Evolutionary conservation across 345 rosid genomes (phyloP).

Genomic region (Leavenworthia alabamica): DNA sequence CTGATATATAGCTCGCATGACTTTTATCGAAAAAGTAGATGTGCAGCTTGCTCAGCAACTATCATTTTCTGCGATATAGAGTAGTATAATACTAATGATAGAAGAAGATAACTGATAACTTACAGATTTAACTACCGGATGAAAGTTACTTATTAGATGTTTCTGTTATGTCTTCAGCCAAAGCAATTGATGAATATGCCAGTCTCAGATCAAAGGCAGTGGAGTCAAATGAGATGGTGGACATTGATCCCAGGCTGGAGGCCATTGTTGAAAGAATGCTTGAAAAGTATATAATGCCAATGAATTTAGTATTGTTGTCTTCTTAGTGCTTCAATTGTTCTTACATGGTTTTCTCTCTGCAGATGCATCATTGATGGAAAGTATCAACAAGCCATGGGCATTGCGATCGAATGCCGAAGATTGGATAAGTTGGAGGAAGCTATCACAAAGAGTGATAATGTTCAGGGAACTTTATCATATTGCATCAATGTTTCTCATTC

Average conservation of each 20-base stretch:
- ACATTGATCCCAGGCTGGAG: conserved; percentile 82
- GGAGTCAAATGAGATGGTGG: conserved; percentile 52
- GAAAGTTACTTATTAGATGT: not conserved
- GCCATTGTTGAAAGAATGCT: conserved; percentile 98
- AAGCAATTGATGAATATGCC: conserved; percentile 98
- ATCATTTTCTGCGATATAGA: not conserved
- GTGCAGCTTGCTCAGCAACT: conserved; percentile 1
- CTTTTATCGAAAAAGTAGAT: not conserved
- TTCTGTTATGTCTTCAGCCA: conserved; percentile 48
- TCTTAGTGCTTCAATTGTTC: conserved; percentile 13
- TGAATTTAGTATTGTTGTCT: not conserved
- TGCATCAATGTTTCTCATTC: conserved; percentile 87
- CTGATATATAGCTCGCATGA: not conserved
- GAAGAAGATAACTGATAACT: not conserved
- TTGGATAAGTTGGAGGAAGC: conserved; percentile 98
- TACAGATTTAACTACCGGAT: not conserved
- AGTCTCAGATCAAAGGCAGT: conserved; percentile 75
- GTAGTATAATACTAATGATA: too few species aligned
- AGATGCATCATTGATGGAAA: conserved; percentile 96
- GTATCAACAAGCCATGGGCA: conserved; percentile 99
- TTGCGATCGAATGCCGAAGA: conserved; percentile 94
- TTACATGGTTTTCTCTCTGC: conserved; percentile 11
- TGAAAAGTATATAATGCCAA: conserved; percentile 58
- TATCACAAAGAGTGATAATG: conserved; percentile 80
- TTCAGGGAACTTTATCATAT: conserved; percentile 72